These are phyloP conservation scores for Ogataea salicorniae DNA, from an alignment of 805 yeast species.

Conservation along the genomic window DNA sequence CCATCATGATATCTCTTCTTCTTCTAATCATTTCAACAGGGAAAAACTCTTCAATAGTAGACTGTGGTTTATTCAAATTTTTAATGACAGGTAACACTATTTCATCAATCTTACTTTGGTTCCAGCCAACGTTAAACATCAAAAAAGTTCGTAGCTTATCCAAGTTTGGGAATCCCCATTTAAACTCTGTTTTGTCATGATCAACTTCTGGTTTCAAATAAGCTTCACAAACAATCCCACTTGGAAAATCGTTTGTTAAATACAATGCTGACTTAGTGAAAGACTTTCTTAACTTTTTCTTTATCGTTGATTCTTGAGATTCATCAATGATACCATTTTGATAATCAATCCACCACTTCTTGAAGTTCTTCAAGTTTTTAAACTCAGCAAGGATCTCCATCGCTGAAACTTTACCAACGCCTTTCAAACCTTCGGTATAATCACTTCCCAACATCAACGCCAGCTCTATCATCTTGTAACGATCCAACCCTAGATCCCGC, in stretches of 20 bases:
- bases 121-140: constrained; percentile 75
- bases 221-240: constrained; percentile 61
- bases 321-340: constrained; percentile 37
- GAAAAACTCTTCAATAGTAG: constrained; percentile 62
- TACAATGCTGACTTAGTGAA: constrained; percentile 48
- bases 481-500: constrained; percentile 57
- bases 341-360: constrained; percentile 53
- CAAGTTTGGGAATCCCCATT: constrained; percentile 87
- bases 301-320: constrained; percentile 40
- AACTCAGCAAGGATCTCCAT: constrained; percentile 89
- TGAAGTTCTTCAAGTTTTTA: constrained; percentile 38
- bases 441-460: constrained; percentile 90
- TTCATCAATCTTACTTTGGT: constrained; percentile 67
- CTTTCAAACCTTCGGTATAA: constrained; percentile 88
- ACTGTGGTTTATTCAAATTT: constrained; percentile 68
- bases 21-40: constrained; percentile 50
- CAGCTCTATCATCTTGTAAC: constrained; percentile 64
- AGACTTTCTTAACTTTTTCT: constrained; percentile 52
- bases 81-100: constrained; percentile 79
- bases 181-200: constrained; percentile 66
- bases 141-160: constrained; percentile 72
- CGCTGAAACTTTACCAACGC: constrained; percentile 91
- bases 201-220: constrained; percentile 82
- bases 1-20: constrained; percentile 42
- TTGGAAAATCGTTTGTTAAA: constrained; percentile 66